Conservation (phyloP, 768 basidiomycete species). For the Podaxis sp. region DNA sequence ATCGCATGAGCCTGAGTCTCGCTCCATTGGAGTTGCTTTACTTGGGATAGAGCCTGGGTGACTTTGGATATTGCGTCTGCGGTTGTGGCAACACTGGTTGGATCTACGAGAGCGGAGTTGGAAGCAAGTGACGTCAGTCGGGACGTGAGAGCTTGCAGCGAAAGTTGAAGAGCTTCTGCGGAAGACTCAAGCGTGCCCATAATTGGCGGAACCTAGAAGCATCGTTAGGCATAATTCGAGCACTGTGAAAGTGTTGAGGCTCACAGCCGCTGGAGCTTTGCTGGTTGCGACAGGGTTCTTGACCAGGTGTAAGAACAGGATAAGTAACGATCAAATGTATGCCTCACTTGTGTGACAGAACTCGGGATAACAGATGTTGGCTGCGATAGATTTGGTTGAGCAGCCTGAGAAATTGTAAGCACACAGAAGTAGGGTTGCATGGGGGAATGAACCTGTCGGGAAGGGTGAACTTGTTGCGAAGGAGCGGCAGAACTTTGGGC, state of each 20-base stretch:
- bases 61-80: slow-evolving; percentile 74
- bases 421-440: background rate
- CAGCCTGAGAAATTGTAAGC: background rate
- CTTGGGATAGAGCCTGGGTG: slow-evolving; percentile 55
- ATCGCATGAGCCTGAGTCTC: slow-evolving; percentile 27
- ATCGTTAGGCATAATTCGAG: background rate
- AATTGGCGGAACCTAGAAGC: background rate
- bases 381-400: background rate
- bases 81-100: slow-evolving; percentile 46
- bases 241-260: background rate
- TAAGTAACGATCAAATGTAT: background rate
- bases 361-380: background rate
- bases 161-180: slow-evolving; percentile 47
- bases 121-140: slow-evolving; percentile 46
- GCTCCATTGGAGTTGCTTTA: slow-evolving; percentile 55
- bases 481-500: background rate
- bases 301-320: background rate
- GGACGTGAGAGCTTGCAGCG: slow-evolving; percentile 50
- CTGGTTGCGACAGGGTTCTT: background rate
- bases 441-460: background rate
- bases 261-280: background rate
- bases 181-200: slow-evolving; percentile 20
- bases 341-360: background rate
- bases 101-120: slow-evolving; percentile 39
- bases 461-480: background rate